Percentiles rank a stretch among this genome's conserved stretches.
These are phyloP conservation scores for Solanum pinnatisectum DNA, from an alignment of 257 asterid genomes.

Conservation along the genomic window DNA sequence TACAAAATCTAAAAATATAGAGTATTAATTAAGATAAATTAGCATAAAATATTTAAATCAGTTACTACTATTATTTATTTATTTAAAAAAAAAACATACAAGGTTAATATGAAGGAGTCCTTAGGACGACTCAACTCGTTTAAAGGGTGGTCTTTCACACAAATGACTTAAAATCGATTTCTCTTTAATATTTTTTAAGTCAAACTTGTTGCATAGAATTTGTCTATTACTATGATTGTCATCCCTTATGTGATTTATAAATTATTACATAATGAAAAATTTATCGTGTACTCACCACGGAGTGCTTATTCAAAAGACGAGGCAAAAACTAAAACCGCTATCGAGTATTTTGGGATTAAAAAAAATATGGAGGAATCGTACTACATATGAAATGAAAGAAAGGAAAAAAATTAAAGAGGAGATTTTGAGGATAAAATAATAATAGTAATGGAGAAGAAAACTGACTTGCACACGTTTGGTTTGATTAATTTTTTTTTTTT, in stretches of 20 bases:
- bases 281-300: background rate
- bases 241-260: no score
- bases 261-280: no score
- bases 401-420: background rate
- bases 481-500: background rate
- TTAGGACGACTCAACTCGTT: background rate
- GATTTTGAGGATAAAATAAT: background rate
- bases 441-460: background rate
- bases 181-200: no score
- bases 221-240: no score
- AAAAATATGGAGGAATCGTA: background rate
- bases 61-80: background rate
- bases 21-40: no score
- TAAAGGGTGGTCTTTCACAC: no score
- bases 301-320: no score
- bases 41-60: background rate
- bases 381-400: background rate
- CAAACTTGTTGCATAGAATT: no score
- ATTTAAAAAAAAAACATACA: background rate
- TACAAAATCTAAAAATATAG: background rate
- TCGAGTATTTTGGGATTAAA: background rate
- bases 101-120: background rate
- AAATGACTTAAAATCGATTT: fast-evolving
- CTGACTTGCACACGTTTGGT: background rate
- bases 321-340: background rate